Percentiles rank a stretch among this genome's conserved stretches.
phyloP scores from a whole-genome alignment of 2,329 filamentous ascomycete genomes.

The Orbilia oligospora region DNA sequence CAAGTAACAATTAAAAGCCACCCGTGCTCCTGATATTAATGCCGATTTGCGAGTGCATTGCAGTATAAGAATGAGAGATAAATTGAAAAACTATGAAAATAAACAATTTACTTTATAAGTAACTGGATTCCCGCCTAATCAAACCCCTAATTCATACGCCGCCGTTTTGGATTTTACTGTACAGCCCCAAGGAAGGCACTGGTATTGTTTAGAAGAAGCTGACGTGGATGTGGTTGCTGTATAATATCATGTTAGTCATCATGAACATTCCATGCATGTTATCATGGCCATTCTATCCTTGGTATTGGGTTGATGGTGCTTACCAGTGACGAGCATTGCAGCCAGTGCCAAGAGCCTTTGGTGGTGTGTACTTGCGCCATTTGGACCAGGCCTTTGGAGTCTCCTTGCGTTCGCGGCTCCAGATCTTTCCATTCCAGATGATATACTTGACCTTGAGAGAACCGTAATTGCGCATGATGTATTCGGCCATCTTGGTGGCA shows the following conservation, averaged over 20 bases:
- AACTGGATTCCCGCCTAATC: neutral
- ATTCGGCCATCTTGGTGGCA: slow-evolving; percentile 68
- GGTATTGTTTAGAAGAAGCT: slow-evolving; percentile 55
- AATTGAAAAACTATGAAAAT: neutral
- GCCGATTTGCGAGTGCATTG: neutral
- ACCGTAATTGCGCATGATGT: slow-evolving; percentile 69
- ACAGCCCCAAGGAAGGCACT: neutral
- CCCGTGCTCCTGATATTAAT: slow-evolving; percentile 19
- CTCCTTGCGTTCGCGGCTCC: slow-evolving; percentile 67
- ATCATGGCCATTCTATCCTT: neutral
- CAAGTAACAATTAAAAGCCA: slow-evolving; percentile 6
- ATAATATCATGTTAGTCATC: neutral
- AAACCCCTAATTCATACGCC: slow-evolving; percentile 4
- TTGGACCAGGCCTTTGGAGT: slow-evolving; percentile 67
- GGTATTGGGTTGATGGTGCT: neutral
- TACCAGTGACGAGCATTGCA: slow-evolving; percentile 69
- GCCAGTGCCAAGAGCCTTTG: slow-evolving; percentile 68
- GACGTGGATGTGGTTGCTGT: slow-evolving; percentile 61
- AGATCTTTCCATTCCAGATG: slow-evolving; percentile 71
- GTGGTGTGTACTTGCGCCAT: slow-evolving; percentile 65
- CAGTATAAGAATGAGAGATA: neutral
- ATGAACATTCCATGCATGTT: neutral
- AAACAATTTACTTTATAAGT: neutral
- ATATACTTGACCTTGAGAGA: slow-evolving; percentile 70
- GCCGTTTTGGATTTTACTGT: neutral